These are phyloP conservation scores for Blastomyces emzantsi DNA, from an alignment of 2,329 filamentous ascomycete genomes.

Conservation along the genomic window DNA sequence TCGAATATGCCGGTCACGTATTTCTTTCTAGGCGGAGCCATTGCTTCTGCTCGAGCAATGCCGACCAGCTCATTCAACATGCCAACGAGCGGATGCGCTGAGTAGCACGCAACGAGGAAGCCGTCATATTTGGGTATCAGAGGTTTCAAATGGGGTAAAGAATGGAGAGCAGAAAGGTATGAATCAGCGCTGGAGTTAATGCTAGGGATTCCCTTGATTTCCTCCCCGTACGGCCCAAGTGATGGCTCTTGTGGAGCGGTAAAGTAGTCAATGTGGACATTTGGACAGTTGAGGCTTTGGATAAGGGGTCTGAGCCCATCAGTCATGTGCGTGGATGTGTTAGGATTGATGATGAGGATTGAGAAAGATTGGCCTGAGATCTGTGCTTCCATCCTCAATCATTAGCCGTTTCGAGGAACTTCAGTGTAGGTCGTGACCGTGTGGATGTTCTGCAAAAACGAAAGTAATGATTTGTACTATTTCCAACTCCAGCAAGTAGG, in stretches of 20 bases:
- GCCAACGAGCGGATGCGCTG: slow-evolving; percentile 66
- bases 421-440: too few species aligned
- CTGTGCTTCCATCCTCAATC: background rate
- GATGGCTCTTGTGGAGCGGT: slow-evolving; percentile 28
- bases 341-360: slow-evolving; percentile 39
- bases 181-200: slow-evolving; percentile 72
- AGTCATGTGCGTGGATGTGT: slow-evolving; percentile 39
- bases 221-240: slow-evolving; percentile 23
- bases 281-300: slow-evolving; percentile 27
- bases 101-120: slow-evolving; percentile 82
- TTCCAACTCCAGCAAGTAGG: background rate
- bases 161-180: slow-evolving; percentile 51
- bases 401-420: background rate
- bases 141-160: slow-evolving; percentile 47
- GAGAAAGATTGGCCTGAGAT: slow-evolving; percentile 16
- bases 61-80: slow-evolving; percentile 43
- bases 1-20: slow-evolving; percentile 81
- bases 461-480: background rate
- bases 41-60: slow-evolving; percentile 20
- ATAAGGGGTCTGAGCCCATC: slow-evolving; percentile 35
- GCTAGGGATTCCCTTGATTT: slow-evolving; percentile 52
- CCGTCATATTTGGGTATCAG: slow-evolving; percentile 48
- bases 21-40: slow-evolving; percentile 26
- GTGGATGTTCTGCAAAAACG: background rate
- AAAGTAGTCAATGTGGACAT: slow-evolving; percentile 33